Conservation (phyloP, 257 asterid genomes). For the Anisodus acutangulus region DNA sequence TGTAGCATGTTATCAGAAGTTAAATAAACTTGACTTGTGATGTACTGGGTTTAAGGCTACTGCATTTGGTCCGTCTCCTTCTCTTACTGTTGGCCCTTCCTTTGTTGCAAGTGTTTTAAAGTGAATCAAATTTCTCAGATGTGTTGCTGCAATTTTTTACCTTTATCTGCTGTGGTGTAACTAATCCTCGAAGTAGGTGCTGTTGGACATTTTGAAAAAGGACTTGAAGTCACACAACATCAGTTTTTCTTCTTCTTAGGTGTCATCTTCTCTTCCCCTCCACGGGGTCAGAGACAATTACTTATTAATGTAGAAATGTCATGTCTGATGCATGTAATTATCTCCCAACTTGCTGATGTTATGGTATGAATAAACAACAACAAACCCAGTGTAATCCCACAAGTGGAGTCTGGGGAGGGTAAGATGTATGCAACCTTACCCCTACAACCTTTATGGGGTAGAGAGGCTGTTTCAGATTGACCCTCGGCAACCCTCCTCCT, state of each 20-base stretch:
- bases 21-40: background rate
- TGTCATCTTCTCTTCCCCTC: slow-evolving; percentile 17
- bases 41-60: background rate
- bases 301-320: background rate
- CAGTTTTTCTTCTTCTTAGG: background rate
- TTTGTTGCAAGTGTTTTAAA: background rate
- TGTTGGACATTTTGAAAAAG: background rate
- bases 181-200: background rate
- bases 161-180: background rate
- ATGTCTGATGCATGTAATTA: background rate
- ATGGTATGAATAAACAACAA: background rate
- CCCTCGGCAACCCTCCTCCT: no score
- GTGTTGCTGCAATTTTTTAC: slow-evolving; percentile 12
- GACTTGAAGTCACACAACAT: background rate
- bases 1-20: background rate
- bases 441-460: no score
- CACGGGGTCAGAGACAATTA: background rate
- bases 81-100: slow-evolving; percentile 19
- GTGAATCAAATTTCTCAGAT: slow-evolving; percentile 10
- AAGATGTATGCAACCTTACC: no score
- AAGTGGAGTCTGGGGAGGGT: no score
- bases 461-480: no score
- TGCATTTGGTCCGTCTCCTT: background rate
- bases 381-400: no score
- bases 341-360: background rate